Percentiles rank a stretch among this genome's conserved stretches.
phyloP scores from a whole-genome alignment of 805 yeast species.

The Candida cerambycidarum region DNA sequence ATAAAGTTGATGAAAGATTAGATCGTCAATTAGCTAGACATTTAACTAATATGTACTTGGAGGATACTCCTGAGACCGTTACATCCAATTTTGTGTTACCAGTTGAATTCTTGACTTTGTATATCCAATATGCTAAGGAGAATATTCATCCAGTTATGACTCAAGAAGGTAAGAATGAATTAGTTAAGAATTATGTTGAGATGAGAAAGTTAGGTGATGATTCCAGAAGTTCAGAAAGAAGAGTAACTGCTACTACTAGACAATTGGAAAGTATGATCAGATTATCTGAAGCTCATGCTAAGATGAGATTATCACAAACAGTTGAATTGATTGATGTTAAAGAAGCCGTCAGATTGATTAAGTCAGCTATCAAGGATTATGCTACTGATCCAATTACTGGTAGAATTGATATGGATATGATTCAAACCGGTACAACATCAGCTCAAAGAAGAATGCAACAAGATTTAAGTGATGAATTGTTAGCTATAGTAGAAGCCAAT shows the following conservation, averaged over 20 bases:
- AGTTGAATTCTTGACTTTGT: constrained; percentile 80
- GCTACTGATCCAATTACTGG: constrained; percentile 98
- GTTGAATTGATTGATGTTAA: constrained; percentile 82
- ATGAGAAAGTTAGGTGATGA: constrained; percentile 96
- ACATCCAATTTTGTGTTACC: constrained; percentile 71
- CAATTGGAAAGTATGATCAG: constrained; percentile 96
- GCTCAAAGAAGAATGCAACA: constrained; percentile 79
- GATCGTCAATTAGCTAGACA: constrained; percentile 90
- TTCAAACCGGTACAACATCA: constrained; percentile 92
- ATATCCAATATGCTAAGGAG: constrained; percentile 93
- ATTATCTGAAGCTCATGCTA: constrained; percentile 94
- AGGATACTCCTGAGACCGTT: constrained; percentile 77
- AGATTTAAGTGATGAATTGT: constrained; percentile 64
- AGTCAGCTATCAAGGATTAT: constrained; percentile 93
- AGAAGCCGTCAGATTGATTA: constrained; percentile 91
- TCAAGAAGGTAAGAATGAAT: constrained; percentile 75
- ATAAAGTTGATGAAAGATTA: constrained; percentile 81
- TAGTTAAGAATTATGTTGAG: constrained; percentile 85
- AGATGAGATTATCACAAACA: constrained; percentile 73
- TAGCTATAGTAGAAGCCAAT: constrained; percentile 52
- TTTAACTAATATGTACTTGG: constrained; percentile 86
- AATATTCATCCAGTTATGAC: constrained; percentile 77
- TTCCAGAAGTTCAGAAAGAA: constrained; percentile 75
- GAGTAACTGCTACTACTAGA: constrained; percentile 97
- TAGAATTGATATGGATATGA: constrained; percentile 93